Base-by-base conservation (phyloP, 1,284 basidiomycete species). In the Lentinula novae-zelandiae region DNA sequence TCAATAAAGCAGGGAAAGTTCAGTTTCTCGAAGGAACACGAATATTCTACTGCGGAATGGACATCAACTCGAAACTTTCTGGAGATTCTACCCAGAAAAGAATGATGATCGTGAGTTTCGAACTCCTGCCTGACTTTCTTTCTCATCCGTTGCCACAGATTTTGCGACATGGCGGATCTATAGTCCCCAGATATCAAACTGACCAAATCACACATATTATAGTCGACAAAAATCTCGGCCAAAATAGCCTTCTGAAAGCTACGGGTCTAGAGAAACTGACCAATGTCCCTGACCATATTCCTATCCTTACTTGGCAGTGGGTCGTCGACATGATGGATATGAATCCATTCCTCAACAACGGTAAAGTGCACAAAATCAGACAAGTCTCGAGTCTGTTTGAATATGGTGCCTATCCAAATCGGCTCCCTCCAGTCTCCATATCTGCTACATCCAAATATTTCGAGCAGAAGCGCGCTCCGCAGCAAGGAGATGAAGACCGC, bases 271-370 rank as follows among this genome's bases (percentile, higher is more conserved):
- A 77, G 64, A 75, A 67, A 3, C 65, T 87, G 8, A 70, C 69
- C 5, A 78, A 87, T 6, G 85, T 90, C 52, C 87, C 88, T 1
- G 68, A 78, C 10, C 73, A 81, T 53, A 84, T 90, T 15, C 85
- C 85, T 3, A 85, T 82, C 10, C 76, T 90, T 20, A 81, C 66
- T 17, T 89, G 87, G 87, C 66, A 66, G 9, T 90, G 87, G 87
- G 73, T 87, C 12, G 64, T 77, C 4, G 69, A 72, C 2, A 2
- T 46, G 9, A 20, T 42, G 5, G 33, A 39, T 66, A 68, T n/a
- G 15, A 57, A 57, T 33, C 46, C 34, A 36, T 44, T 20, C 40
- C 22, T 10, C 3, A n/a, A 38, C 17, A 42, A 36, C 15, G 34
- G 33, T 13, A 48, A 13, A 63, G 64, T 12, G 38, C 53, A 48